phyloP scores from a whole-genome alignment of 2,329 filamentous ascomycete species.

The Penicillium sp. region DNA sequence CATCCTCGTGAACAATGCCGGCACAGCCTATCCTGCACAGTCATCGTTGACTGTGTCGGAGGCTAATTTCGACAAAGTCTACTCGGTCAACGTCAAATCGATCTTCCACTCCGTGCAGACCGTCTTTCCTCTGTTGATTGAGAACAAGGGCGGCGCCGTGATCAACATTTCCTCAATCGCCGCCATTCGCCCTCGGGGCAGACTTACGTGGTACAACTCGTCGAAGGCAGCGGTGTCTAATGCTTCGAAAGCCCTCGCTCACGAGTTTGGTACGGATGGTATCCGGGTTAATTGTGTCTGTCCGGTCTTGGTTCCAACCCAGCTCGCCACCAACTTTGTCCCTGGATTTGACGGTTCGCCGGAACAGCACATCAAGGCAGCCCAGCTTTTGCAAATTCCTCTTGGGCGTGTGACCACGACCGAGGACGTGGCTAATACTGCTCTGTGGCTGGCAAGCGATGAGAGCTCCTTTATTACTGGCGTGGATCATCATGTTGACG shows the following conservation, averaged over 20 bases:
- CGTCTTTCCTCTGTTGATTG: background rate
- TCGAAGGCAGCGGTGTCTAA: background rate
- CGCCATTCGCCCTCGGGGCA: background rate
- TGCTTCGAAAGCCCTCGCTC: background rate
- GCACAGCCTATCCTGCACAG: background rate
- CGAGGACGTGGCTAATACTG: background rate
- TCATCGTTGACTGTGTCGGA: background rate
- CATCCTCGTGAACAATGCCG: background rate
- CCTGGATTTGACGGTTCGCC: background rate
- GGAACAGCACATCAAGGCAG: background rate
- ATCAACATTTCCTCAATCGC: background rate
- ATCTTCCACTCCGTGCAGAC: background rate
- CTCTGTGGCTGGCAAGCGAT: background rate
- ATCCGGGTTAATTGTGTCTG: background rate
- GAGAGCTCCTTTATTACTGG: slow-evolving; percentile 1
- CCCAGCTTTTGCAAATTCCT: background rate
- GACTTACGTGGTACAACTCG: background rate
- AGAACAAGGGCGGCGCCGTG: background rate
- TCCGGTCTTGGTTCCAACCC: background rate
- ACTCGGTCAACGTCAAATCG: background rate
- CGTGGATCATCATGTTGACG: background rate
- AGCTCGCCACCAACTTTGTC: background rate
- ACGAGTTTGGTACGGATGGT: background rate
- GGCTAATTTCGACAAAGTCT: background rate
- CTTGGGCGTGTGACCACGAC: background rate